These are phyloP conservation scores for Diaporthe velutina DNA, from an alignment of 2,329 filamentous ascomycete genomes.

Conservation along the genomic window DNA sequence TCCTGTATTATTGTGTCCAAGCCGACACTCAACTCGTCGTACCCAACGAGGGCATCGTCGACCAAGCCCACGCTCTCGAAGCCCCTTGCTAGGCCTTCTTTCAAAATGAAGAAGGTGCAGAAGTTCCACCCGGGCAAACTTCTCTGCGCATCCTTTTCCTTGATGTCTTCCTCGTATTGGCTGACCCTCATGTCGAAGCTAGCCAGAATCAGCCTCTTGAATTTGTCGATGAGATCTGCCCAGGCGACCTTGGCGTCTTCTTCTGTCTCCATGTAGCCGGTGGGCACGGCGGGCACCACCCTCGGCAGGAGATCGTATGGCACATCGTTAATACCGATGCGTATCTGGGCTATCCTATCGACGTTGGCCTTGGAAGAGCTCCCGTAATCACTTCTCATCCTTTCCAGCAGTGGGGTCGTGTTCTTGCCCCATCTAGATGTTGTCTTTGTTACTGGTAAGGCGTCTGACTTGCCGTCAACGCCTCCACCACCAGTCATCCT, in stretches of 20 bases:
- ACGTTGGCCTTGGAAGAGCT: slow-evolving; percentile 75
- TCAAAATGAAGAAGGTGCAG: slow-evolving; percentile 98
- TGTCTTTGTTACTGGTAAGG: slow-evolving; percentile 58
- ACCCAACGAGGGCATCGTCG: slow-evolving; percentile 93
- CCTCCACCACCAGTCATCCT: slow-evolving; percentile 66
- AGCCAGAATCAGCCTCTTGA: slow-evolving; percentile 87
- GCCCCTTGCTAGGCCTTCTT: slow-evolving; percentile 91
- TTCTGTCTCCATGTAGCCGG: slow-evolving; percentile 76
- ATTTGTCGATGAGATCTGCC: slow-evolving; percentile 85
- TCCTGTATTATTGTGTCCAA: slow-evolving; percentile 87
- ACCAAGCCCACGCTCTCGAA: slow-evolving; percentile 97
- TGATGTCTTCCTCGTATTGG: slow-evolving; percentile 97
- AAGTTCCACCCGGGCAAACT: slow-evolving; percentile 97
- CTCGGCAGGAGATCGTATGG: slow-evolving; percentile 74
- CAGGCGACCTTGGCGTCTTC: slow-evolving; percentile 87
- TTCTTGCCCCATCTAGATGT: slow-evolving; percentile 82
- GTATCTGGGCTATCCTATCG: slow-evolving; percentile 88
- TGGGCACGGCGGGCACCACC: slow-evolving; percentile 73
- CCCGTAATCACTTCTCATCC: slow-evolving; percentile 91
- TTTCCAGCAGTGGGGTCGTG: slow-evolving; percentile 88
- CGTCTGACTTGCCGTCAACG: slow-evolving; percentile 63
- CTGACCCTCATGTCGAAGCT: slow-evolving; percentile 92
- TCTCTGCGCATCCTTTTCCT: slow-evolving; percentile 90
- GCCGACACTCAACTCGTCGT: slow-evolving; percentile 92
- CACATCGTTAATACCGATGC: slow-evolving; percentile 79